A percentile compares a stretch with the other conserved stretches of the same genome.
Conservation (phyloP, 805 yeast genomes). For the Metschnikowia peoriensis region DNA sequence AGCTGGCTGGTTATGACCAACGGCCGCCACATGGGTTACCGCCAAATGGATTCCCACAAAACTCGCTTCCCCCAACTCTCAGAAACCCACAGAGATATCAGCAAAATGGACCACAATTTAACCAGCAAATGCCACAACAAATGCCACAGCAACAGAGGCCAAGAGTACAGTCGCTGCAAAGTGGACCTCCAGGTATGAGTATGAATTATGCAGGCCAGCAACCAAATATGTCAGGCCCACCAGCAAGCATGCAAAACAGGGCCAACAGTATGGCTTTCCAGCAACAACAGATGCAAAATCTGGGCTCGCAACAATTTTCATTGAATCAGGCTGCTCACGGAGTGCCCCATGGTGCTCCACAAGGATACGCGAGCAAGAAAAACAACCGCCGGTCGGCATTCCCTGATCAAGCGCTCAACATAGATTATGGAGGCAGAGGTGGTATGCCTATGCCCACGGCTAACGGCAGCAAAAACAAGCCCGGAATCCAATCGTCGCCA, state of each 20-base stretch:
- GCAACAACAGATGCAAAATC: slow-evolving; percentile 7
- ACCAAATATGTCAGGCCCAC: slow-evolving; percentile 5
- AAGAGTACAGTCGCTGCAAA: slow-evolving; percentile 1
- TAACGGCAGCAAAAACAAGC: slow-evolving; percentile 16
- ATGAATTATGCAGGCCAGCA: slow-evolving; percentile 2
- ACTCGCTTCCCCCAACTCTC: slow-evolving; percentile 25
- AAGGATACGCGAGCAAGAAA: slow-evolving; percentile 23
- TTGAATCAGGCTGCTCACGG: slow-evolving; percentile 5
- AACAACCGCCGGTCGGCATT: slow-evolving; percentile 36
- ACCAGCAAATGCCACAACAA: slow-evolving; percentile 9
- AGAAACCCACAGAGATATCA: slow-evolving; percentile 24
- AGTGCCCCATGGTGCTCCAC: neutral
- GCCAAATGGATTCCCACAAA: slow-evolving; percentile 26
- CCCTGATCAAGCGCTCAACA: slow-evolving; percentile 31
- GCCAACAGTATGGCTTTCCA: slow-evolving; percentile 15
- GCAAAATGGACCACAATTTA: slow-evolving; percentile 17
- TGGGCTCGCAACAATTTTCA: slow-evolving; percentile 9
- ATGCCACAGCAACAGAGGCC: neutral
- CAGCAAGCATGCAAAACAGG: neutral
- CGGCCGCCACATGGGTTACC: slow-evolving; percentile 34
- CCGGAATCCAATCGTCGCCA: slow-evolving; percentile 18
- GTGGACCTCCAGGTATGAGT: slow-evolving; percentile 4
- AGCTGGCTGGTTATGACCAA: slow-evolving; percentile 21
- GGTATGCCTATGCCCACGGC: slow-evolving; percentile 42
- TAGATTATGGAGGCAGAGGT: slow-evolving; percentile 47